These are phyloP conservation scores for Pezicula carpinea DNA, from an alignment of 2,329 filamentous ascomycete genomes.

Conservation along the genomic window DNA sequence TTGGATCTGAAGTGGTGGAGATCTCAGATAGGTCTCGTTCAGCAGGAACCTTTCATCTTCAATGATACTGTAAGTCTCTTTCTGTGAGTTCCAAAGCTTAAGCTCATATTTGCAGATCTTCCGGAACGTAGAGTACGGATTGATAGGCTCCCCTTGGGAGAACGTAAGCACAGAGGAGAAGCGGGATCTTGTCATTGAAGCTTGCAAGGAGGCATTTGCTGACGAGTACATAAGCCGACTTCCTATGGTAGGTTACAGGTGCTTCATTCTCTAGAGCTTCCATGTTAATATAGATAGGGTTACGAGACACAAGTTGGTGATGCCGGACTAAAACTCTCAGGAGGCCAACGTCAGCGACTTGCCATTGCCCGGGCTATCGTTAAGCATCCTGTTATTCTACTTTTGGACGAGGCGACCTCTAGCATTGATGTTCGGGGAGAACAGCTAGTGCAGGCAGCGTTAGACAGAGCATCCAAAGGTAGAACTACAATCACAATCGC, in stretches of 20 bases:
- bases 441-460: slow-evolving; percentile 81
- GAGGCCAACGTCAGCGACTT: slow-evolving; percentile 78
- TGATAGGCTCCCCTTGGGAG: slow-evolving; percentile 49
- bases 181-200: slow-evolving; percentile 54
- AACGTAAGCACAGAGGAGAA: slow-evolving; percentile 50
- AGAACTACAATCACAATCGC: slow-evolving; percentile 92
- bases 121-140: slow-evolving; percentile 57
- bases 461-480: slow-evolving; percentile 73
- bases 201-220: slow-evolving; percentile 63
- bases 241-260: slow-evolving; percentile 44
- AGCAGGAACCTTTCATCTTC: slow-evolving; percentile 50
- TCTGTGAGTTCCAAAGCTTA: slow-evolving; percentile 35
- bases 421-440: slow-evolving; percentile 81
- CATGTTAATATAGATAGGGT: slow-evolving; percentile 19
- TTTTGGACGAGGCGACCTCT: slow-evolving; percentile 58
- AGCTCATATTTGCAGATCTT: slow-evolving; percentile 35
- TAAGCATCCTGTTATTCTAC: slow-evolving; percentile 50
- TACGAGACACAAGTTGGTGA: slow-evolving; percentile 16
- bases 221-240: slow-evolving; percentile 45
- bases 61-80: slow-evolving; percentile 49
- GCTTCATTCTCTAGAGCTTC: slow-evolving; percentile 34
- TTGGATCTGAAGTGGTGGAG: slow-evolving; percentile 35
- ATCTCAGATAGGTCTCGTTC: slow-evolving; percentile 45
- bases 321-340: slow-evolving; percentile 51
- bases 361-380: slow-evolving; percentile 58